Percentiles rank a stretch among this genome's conserved stretches.
Conservation (phyloP, 192 early-diverging fungal genomes). For the Phlyctochytrium arcticum region DNA sequence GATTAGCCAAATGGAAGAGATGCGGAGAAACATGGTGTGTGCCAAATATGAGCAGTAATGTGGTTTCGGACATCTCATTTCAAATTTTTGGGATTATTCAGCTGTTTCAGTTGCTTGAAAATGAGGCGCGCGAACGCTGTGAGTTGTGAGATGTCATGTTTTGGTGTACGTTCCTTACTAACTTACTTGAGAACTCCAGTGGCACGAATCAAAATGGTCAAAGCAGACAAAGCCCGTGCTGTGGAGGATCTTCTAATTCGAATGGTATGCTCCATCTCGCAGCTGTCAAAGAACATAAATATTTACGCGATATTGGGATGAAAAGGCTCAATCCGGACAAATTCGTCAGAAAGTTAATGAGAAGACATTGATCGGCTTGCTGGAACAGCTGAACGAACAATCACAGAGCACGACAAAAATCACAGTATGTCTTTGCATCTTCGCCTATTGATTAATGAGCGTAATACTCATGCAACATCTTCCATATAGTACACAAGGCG, state of each 20-base stretch:
- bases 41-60: no score
- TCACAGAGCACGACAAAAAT: constrained; percentile 66
- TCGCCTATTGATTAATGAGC: neutral
- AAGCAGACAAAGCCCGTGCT: constrained; percentile 78
- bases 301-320: neutral
- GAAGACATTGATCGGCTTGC: constrained; percentile 76
- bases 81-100: constrained; percentile 24
- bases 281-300: neutral
- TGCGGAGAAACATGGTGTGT: constrained; percentile 69
- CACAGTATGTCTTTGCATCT: constrained; percentile 50
- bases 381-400: constrained; percentile 78
- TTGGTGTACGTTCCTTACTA: neutral
- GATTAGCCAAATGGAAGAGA: constrained; percentile 78
- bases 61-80: no score
- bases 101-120: constrained; percentile 78
- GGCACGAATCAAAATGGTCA: constrained; percentile 87
- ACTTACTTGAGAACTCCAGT: constrained; percentile 40
- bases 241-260: constrained; percentile 88
- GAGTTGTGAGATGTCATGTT: constrained; percentile 15
- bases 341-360: constrained; percentile 80
- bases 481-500: constrained; percentile 29
- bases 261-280: constrained; percentile 50
- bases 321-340: constrained; percentile 69
- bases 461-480: no score
- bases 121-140: constrained; percentile 78